phyloP scores from a whole-genome alignment of 2,329 filamentous ascomycete species.

The Colletotrichum destructivum region DNA sequence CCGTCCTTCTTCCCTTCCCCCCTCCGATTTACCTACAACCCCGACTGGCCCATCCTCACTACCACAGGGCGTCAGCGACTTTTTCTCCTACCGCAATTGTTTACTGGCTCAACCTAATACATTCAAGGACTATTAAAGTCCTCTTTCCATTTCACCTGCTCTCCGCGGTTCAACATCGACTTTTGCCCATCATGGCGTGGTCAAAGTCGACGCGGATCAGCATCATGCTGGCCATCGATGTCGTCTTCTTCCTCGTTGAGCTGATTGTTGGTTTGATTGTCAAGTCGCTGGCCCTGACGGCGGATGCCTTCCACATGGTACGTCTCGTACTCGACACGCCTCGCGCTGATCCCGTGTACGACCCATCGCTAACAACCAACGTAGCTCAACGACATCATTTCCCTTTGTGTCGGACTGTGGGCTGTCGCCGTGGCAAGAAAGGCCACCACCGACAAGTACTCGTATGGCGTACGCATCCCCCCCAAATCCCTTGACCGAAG shows the following conservation, averaged over 20 bases:
- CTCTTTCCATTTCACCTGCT: neutral
- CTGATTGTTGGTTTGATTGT: constrained; percentile 88
- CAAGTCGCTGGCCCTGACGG: constrained; percentile 92
- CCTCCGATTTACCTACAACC: neutral
- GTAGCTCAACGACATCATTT: constrained; percentile 96
- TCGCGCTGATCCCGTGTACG: constrained; percentile 25
- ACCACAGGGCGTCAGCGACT: constrained; percentile 21
- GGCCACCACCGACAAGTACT: constrained; percentile 90
- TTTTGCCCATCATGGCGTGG: constrained; percentile 76
- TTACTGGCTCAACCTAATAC: constrained; percentile 24
- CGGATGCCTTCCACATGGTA: constrained; percentile 99
- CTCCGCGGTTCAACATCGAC: constrained; percentile 14
- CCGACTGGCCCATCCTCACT: constrained; percentile 20
- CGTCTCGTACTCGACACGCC: constrained; percentile 47
- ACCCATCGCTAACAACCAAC: constrained; percentile 37
- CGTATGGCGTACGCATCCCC: constrained; percentile 82
- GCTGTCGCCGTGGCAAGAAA: constrained; percentile 91
- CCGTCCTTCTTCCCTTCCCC: neutral
- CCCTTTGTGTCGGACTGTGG: constrained; percentile 92
- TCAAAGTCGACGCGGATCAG: constrained; percentile 94
- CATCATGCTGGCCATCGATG: constrained; percentile 92
- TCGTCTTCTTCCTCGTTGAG: constrained; percentile 91
- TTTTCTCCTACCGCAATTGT: constrained; percentile 4
- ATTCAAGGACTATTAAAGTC: constrained; percentile 28
- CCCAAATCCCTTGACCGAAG: neutral